Evolutionary conservation across 2,329 filamentous ascomycete species (phyloP).

Genomic region (Arthrobotrys sphaeroides): DNA sequence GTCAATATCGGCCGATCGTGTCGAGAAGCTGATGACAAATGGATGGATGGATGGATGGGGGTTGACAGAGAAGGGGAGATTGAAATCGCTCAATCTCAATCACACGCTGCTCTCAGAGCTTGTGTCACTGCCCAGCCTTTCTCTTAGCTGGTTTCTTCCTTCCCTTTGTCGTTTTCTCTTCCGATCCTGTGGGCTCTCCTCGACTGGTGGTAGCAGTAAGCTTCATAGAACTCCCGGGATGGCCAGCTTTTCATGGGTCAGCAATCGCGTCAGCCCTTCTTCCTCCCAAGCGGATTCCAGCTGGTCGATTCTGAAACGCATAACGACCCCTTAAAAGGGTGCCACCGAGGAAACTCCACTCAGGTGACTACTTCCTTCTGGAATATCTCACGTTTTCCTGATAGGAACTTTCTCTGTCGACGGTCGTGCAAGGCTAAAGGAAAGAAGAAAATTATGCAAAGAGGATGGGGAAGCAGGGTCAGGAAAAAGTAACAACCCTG

Average conservation of each 20-base stretch:
- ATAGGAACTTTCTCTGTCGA: slow-evolving; percentile 31
- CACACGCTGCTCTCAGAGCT: slow-evolving; percentile 31
- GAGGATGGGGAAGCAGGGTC: slow-evolving; percentile 25
- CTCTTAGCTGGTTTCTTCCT: slow-evolving; percentile 28
- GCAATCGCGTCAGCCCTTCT: slow-evolving; percentile 54
- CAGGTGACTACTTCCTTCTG: slow-evolving; percentile 48
- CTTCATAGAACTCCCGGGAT: slow-evolving; percentile 32
- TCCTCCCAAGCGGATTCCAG: slow-evolving; percentile 41
- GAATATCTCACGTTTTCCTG: slow-evolving; percentile 24
- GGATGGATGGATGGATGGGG: too few relatives aligned
- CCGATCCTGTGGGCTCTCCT: slow-evolving; percentile 37
- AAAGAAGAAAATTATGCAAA: slow-evolving; percentile 43
- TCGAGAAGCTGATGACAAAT: slow-evolving; percentile 46
- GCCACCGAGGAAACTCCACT: slow-evolving; percentile 50
- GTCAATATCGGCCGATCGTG: slow-evolving; percentile 35
- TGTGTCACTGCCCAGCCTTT: slow-evolving; percentile 41
- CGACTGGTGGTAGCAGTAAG: slow-evolving; percentile 30
- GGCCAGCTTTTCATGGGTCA: slow-evolving; percentile 38
- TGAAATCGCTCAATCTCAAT: slow-evolving; percentile 48
- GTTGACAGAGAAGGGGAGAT: neutral
- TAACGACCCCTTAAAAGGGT: slow-evolving; percentile 48
- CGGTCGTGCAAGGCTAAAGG: slow-evolving; percentile 32
- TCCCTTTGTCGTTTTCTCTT: slow-evolving; percentile 33
- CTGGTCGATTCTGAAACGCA: slow-evolving; percentile 53
- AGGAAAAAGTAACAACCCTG: slow-evolving; percentile 52